These are phyloP conservation scores for Apiotrichum laibachii DNA, from an alignment of 1,284 basidiomycete species.

Conservation along the genomic window DNA sequence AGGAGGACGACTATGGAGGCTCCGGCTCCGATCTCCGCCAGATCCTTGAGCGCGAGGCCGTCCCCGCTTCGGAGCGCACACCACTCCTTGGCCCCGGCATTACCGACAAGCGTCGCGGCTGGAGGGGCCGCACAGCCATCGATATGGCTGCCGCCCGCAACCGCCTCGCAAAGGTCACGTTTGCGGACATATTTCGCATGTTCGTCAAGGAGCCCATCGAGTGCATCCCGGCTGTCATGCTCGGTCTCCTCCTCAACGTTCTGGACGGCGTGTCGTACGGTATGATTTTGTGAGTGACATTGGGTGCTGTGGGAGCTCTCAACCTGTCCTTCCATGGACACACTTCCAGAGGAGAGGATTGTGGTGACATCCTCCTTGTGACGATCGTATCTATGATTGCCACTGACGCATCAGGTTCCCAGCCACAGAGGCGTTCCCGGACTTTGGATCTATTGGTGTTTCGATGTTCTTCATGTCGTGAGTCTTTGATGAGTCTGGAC, in stretches of 20 bases:
- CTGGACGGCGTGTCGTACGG: slow-evolving; percentile 77
- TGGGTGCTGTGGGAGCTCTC: neutral
- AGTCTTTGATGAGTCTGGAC: slow-evolving; percentile 36
- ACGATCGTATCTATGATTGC: no score
- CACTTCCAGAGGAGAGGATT: neutral
- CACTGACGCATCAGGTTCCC: slow-evolving; percentile 65
- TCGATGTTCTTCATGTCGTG: slow-evolving; percentile 90
- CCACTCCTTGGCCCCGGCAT: slow-evolving; percentile 13
- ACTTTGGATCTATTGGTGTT: slow-evolving; percentile 84
- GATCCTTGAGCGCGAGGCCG: slow-evolving; percentile 15
- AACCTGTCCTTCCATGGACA: neutral
- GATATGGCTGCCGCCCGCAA: slow-evolving; percentile 14
- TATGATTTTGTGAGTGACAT: slow-evolving; percentile 64
- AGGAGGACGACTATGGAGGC: slow-evolving; percentile 14
- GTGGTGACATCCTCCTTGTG: neutral
- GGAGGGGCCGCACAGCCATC: slow-evolving; percentile 13
- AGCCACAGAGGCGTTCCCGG: slow-evolving; percentile 70
- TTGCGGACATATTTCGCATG: slow-evolving; percentile 36
- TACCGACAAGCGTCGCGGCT: slow-evolving; percentile 17
- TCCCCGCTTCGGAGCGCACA: slow-evolving; percentile 12
- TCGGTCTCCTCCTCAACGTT: slow-evolving; percentile 85
- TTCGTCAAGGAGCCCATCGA: slow-evolving; percentile 53
- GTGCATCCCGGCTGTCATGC: slow-evolving; percentile 74
- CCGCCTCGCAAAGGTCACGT: slow-evolving; percentile 36
- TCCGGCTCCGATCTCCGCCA: slow-evolving; percentile 16